These are phyloP conservation scores for Xylogone sp. DNA, from an alignment of 2,329 filamentous ascomycete species.

Conservation along the genomic window DNA sequence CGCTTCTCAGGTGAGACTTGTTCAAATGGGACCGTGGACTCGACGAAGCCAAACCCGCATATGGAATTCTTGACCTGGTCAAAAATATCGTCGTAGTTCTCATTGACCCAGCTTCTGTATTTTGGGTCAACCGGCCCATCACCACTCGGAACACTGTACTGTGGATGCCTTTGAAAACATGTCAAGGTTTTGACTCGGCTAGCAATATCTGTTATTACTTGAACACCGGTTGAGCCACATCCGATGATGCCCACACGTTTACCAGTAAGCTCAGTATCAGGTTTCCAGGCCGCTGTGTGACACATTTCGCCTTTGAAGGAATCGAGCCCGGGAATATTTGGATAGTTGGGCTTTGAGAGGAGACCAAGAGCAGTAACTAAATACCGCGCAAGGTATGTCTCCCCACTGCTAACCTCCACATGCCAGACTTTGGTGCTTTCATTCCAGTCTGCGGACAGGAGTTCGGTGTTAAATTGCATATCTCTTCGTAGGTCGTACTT, in stretches of 20 bases:
- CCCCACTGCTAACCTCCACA: constrained; percentile 33
- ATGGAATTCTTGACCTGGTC: constrained; percentile 22
- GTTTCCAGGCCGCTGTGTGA: constrained; percentile 37
- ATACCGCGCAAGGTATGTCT: constrained; percentile 8
- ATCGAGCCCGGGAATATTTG: constrained; percentile 39
- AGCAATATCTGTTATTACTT: constrained; percentile 12
- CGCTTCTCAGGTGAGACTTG: constrained; percentile 21
- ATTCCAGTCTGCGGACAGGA: constrained; percentile 50
- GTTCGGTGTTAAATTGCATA: constrained; percentile 51
- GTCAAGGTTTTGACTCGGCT: constrained; percentile 27
- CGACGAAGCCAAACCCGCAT: constrained; percentile 30
- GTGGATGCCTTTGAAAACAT: constrained; percentile 31
- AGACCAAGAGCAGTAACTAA: constrained; percentile 14
- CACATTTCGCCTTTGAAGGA: constrained; percentile 40
- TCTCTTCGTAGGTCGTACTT: constrained; percentile 50
- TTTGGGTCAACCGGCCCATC: constrained; percentile 20
- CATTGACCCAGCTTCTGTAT: constrained; percentile 28
- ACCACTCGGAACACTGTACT: constrained; percentile 31
- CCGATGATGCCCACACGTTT: constrained; percentile 2
- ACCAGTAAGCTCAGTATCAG: not conserved
- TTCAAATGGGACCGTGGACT: constrained; percentile 18
- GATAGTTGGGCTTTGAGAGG: constrained; percentile 13
- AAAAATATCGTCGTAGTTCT: constrained; percentile 30
- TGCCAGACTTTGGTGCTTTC: constrained; percentile 45
- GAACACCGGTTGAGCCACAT: constrained; percentile 1